Conservation (phyloP, 1,284 basidiomycete species). For the Leccinum angustisporum region DNA sequence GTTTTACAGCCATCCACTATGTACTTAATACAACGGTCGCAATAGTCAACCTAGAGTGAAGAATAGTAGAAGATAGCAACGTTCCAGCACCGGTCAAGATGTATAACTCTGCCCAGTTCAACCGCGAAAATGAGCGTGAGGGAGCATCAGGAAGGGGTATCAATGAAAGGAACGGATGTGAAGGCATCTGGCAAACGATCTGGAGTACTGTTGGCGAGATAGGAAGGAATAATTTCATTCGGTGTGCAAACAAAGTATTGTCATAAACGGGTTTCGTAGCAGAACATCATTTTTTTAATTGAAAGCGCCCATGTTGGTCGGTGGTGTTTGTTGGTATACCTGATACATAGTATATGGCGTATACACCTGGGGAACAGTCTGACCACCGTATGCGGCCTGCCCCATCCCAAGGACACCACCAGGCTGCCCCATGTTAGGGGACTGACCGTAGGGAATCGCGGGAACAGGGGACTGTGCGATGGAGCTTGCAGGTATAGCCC, state of each 20-base stretch:
- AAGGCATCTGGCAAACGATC: constrained; percentile 26
- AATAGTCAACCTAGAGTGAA: constrained; percentile 33
- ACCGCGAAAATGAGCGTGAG: constrained; percentile 31
- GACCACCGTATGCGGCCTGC: constrained; percentile 62
- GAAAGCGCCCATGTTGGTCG: constrained; percentile 72
- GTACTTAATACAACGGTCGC: constrained; percentile 40
- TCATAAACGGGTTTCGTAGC: constrained; percentile 38
- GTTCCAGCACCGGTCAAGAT: constrained; percentile 37
- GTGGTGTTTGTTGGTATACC: constrained; percentile 70
- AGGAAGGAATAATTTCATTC: constrained; percentile 38
- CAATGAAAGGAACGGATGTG: constrained; percentile 26
- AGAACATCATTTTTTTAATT: constrained; percentile 47
- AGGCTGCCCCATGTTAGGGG: constrained; percentile 56
- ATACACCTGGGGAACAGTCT: constrained; percentile 67
- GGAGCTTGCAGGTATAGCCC: constrained; percentile 32
- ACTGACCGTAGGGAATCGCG: constrained; percentile 58
- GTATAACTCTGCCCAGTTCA: constrained; percentile 25
- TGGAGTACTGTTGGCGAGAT: constrained; percentile 29
- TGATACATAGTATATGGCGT: constrained; percentile 77
- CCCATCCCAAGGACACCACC: constrained; percentile 61
- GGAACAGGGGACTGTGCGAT: constrained; percentile 43
- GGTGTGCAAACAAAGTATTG: constrained; percentile 36
- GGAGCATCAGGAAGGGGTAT: constrained; percentile 30
- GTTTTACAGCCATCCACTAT: constrained; percentile 41
- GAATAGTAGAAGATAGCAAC: constrained; percentile 35